Percentiles rank a stretch among this genome's conserved stretches.
Evolutionary conservation across 2,329 filamentous ascomycete genomes (phyloP).

Genomic region (Didymella keratinophila): DNA sequence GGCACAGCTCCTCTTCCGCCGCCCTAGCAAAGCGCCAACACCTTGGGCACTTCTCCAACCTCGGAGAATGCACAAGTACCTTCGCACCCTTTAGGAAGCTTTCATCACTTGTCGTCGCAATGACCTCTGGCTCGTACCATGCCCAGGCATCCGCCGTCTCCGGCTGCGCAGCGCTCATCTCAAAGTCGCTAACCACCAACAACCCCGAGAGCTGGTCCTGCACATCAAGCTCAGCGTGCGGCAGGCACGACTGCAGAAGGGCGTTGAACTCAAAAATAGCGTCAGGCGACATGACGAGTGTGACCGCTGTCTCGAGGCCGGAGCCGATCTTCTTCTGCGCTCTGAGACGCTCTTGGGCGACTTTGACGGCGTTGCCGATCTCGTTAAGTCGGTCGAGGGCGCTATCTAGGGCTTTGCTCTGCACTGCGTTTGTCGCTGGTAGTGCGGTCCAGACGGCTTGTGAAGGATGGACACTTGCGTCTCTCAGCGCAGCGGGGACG

Average conservation of each 20-base stretch:
- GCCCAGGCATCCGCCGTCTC: conserved; percentile 6
- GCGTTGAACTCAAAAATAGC: neutral
- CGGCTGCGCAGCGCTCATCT: conserved; percentile 19
- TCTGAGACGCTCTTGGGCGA: conserved; percentile 76
- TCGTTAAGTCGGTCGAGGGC: conserved; percentile 53
- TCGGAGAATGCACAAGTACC: conserved; percentile 54
- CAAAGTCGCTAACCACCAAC: conserved; percentile 54
- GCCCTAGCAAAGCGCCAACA: conserved; percentile 89
- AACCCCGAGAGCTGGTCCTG: conserved; percentile 49
- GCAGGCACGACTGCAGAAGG: conserved; percentile 14
- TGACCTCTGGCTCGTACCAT: conserved; percentile 33
- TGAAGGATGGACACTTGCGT: conserved; percentile 37
- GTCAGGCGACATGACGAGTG: conserved; percentile 36
- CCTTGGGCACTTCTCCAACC: conserved; percentile 75
- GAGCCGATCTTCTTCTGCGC: conserved; percentile 76
- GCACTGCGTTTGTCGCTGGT: neutral
- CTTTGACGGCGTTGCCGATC: conserved; percentile 73
- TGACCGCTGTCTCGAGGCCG: conserved; percentile 78
- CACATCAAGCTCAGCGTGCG: conserved; percentile 8
- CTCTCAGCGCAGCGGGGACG: conserved; percentile 69
- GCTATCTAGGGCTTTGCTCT: conserved; percentile 28
- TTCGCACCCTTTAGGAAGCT: conserved; percentile 28
- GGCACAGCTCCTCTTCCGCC: conserved; percentile 72
- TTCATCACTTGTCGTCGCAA: conserved; percentile 39
- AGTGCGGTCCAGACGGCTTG: conserved; percentile 37